These are phyloP conservation scores for Farysia itapuensis DNA, from an alignment of 1,284 basidiomycete species.

Conservation along the genomic window DNA sequence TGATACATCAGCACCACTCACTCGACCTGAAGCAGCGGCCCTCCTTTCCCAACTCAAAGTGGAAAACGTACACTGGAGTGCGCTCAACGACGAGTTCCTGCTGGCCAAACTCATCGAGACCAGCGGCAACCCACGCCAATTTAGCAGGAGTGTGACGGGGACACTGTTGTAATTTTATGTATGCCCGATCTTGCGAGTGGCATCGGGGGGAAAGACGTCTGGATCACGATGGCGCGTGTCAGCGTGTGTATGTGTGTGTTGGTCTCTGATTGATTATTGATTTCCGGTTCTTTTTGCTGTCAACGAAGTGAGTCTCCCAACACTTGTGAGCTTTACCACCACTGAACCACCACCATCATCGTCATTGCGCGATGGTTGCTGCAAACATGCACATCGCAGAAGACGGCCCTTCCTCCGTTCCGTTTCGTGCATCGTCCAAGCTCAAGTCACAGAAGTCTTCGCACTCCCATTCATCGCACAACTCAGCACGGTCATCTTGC, in stretches of 20 bases:
- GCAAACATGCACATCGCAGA: too few relatives aligned
- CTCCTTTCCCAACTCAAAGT: constrained; percentile 39
- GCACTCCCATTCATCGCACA: neutral
- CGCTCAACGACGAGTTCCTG: constrained; percentile 51
- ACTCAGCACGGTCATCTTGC: too few relatives aligned
- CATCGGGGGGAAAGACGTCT: too few relatives aligned
- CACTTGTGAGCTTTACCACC: too few relatives aligned
- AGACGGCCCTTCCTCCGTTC: constrained; percentile 12
- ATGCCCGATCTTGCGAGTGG: too few relatives aligned
- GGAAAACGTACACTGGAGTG: constrained; percentile 35
- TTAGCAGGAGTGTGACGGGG: constrained; percentile 36
- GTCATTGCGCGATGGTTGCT: too few relatives aligned
- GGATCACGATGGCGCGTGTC: too few relatives aligned
- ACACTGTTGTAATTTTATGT: constrained; percentile 18
- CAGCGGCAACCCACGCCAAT: constrained; percentile 43
- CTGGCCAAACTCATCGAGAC: constrained; percentile 51
- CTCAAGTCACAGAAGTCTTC: constrained; percentile 7
- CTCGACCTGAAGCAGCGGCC: constrained; percentile 31
- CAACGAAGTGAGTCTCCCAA: too few relatives aligned
- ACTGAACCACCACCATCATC: too few relatives aligned
- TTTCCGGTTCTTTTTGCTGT: too few relatives aligned
- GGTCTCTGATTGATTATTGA: too few relatives aligned
- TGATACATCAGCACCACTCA: constrained; percentile 18
- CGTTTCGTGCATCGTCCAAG: constrained; percentile 19
- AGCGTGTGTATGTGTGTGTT: too few relatives aligned